These are phyloP conservation scores for Zymoseptoria brevis DNA, from an alignment of 2,329 filamentous ascomycete genomes.

Conservation along the genomic window DNA sequence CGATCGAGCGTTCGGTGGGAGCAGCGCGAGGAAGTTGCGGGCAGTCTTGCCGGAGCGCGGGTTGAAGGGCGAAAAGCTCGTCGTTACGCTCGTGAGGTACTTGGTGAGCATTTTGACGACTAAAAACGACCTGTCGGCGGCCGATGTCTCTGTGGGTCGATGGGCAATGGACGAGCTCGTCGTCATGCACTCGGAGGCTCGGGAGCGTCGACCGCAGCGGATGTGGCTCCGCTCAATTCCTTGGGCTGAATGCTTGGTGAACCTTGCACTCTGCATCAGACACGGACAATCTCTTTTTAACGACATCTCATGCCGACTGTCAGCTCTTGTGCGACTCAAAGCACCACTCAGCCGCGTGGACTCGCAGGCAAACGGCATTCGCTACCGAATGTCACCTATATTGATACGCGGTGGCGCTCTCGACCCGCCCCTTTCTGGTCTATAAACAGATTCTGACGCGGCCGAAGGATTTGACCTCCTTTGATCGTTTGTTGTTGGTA, in stretches of 20 bases:
- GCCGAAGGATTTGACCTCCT: background rate
- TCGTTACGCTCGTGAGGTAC: constrained; percentile 76
- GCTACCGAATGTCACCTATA: background rate
- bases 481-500: background rate
- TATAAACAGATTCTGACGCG: constrained; percentile 1
- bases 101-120: constrained; percentile 63
- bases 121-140: background rate
- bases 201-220: too few species aligned
- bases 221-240: background rate
- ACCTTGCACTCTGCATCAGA: background rate
- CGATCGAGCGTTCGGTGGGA: constrained; percentile 70
- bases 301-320: background rate
- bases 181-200: background rate
- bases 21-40: constrained; percentile 75
- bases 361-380: background rate
- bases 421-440: background rate
- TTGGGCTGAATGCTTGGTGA: background rate
- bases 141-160: background rate
- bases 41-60: constrained; percentile 65
- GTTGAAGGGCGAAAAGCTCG: constrained; percentile 89
- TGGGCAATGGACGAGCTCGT: background rate
- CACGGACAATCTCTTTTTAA: background rate
- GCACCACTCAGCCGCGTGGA: background rate
- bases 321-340: background rate
- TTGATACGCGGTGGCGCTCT: background rate